These are phyloP conservation scores for Apiospora pterosperma DNA, from an alignment of 2,329 filamentous ascomycete genomes.

Conservation along the genomic window DNA sequence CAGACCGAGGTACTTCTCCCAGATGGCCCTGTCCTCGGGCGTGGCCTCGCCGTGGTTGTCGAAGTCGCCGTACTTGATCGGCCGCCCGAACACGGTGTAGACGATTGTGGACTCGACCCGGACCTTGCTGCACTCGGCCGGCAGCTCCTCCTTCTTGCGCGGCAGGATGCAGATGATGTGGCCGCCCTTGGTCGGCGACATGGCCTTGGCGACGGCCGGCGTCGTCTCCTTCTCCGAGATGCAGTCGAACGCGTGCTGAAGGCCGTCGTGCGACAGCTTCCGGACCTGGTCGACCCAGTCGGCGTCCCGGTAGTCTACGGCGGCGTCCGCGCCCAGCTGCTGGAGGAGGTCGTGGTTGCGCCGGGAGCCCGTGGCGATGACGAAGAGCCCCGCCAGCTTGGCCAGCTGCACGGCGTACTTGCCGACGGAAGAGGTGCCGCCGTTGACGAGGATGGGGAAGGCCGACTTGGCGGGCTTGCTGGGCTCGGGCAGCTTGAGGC, in stretches of 20 bases:
- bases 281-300: constrained; percentile 55
- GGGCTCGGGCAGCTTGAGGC: constrained; percentile 27
- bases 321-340: constrained; percentile 21
- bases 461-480: constrained; percentile 22
- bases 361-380: constrained; percentile 22
- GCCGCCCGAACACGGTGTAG: constrained; percentile 27
- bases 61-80: constrained; percentile 19
- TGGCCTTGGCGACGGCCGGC: constrained; percentile 16
- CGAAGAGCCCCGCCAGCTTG: constrained; percentile 22
- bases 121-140: constrained; percentile 20
- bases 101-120: constrained; percentile 28
- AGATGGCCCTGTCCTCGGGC: constrained; percentile 25
- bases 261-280: constrained; percentile 58
- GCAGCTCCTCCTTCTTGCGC: constrained; percentile 14
- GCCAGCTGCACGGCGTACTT: constrained; percentile 25
- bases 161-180: constrained; percentile 21
- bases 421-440: constrained; percentile 24
- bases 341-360: constrained; percentile 22
- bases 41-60: constrained; percentile 23
- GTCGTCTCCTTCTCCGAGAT: constrained; percentile 23
- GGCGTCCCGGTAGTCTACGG: constrained; percentile 36
- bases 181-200: constrained; percentile 28
- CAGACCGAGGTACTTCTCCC: constrained; percentile 28
- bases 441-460: constrained; percentile 29
- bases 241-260: constrained; percentile 27